phyloP scores from a whole-genome alignment of 768 basidiomycete species.

The Termitomyces sp. region DNA sequence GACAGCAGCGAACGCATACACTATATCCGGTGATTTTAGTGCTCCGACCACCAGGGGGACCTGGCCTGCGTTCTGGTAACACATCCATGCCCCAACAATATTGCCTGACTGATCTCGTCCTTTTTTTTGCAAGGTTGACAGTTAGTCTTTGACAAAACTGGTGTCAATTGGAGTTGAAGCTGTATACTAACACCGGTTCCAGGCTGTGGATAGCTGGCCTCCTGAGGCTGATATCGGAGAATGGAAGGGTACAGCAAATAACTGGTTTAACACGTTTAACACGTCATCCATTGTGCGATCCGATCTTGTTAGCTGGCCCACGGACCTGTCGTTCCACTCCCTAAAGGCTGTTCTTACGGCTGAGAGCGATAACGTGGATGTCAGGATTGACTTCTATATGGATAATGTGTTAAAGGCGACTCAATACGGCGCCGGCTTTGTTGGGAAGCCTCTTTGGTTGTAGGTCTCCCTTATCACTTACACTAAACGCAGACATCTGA shows the following conservation, averaged over 20 bases:
- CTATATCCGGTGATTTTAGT: conserved; percentile 40
- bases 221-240: conserved; percentile 42
- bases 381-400: conserved; percentile 39
- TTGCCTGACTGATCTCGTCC: not conserved
- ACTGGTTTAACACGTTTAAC: conserved; percentile 45
- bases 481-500: not conserved
- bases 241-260: conserved; percentile 42
- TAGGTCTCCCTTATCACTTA: conserved; percentile 17
- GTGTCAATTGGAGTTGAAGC: not conserved
- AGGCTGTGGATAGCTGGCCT: conserved; percentile 41
- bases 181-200: not conserved
- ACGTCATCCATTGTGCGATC: conserved; percentile 38
- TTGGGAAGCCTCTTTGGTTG: conserved; percentile 39
- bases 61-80: conserved; percentile 44
- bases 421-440: conserved; percentile 37
- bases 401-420: conserved; percentile 32
- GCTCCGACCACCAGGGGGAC: conserved; percentile 36
- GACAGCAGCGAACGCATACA: conserved; percentile 30
- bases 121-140: conserved; percentile 24
- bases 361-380: conserved; percentile 31
- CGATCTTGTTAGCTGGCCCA: conserved; percentile 37
- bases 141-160: conserved; percentile 11
- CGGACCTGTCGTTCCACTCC: conserved; percentile 40
- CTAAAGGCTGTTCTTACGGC: conserved; percentile 39
- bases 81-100: not conserved